phyloP scores from a whole-genome alignment of 495 filamentous ascomycete genomes.

The Penicillium flavigenum region DNA sequence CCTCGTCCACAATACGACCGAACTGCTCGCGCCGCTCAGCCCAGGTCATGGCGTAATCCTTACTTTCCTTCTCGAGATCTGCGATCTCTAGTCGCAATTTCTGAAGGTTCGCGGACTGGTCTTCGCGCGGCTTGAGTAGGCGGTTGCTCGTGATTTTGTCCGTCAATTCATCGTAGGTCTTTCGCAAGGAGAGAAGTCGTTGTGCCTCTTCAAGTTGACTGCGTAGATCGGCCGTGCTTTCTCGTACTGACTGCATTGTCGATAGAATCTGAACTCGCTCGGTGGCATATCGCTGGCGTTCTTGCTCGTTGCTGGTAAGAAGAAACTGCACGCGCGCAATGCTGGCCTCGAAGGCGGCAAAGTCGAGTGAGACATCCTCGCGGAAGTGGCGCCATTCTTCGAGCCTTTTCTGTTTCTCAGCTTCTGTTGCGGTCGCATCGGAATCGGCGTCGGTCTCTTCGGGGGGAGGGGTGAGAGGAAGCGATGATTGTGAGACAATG shows the following conservation, averaged over 20 bases:
- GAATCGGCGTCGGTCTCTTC: constrained; percentile 54
- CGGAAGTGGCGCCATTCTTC: constrained; percentile 61
- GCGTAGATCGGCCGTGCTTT: constrained; percentile 70
- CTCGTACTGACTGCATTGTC: constrained; percentile 72
- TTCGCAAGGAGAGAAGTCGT: constrained; percentile 69
- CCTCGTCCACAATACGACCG: constrained; percentile 85
- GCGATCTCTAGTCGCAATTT: constrained; percentile 85
- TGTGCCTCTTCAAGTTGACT: constrained; percentile 73
- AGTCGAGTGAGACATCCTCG: constrained; percentile 85
- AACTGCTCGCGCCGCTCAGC: constrained; percentile 83
- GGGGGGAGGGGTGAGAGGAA: constrained; percentile 69
- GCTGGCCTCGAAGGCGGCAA: constrained; percentile 82
- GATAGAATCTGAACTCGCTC: constrained; percentile 74
- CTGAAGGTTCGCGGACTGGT: constrained; percentile 72
- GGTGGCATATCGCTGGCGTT: constrained; percentile 80
- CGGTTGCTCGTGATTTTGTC: constrained; percentile 85
- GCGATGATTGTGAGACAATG: constrained; percentile 49
- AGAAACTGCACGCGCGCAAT: constrained; percentile 88
- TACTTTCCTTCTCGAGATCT: constrained; percentile 80
- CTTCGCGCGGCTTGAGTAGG: constrained; percentile 74
- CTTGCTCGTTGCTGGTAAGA: constrained; percentile 73
- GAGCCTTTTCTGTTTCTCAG: constrained; percentile 47
- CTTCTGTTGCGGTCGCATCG: constrained; percentile 37
- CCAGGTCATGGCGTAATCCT: constrained; percentile 81
- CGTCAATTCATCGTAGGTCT: constrained; percentile 79